phyloP scores from a whole-genome alignment of 208 protist genomes.

The Vickermania spadyakhi region DNA sequence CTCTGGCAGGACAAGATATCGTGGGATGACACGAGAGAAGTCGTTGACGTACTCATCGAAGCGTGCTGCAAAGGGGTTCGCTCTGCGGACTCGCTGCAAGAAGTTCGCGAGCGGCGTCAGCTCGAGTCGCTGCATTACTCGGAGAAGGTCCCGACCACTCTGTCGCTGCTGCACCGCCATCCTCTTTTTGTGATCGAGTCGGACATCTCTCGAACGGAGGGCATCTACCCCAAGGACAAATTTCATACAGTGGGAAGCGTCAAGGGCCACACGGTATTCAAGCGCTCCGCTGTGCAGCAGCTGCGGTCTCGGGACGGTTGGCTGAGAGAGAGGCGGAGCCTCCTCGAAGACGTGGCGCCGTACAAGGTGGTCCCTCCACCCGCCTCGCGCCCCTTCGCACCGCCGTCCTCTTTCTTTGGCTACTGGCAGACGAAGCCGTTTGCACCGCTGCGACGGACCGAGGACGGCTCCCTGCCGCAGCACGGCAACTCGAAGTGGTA shows the following conservation, averaged over 20 bases:
- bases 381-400: conserved; percentile 71
- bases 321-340: conserved; percentile 66
- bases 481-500: conserved; percentile 84
- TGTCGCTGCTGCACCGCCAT: conserved; percentile 60
- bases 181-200: conserved; percentile 83
- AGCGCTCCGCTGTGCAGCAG: conserved; percentile 71
- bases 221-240: conserved; percentile 71
- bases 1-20: conserved; percentile 59
- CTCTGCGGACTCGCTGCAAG: conserved; percentile 11
- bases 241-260: conserved; percentile 73
- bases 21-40: conserved; percentile 78
- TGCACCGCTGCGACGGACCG: conserved; percentile 47
- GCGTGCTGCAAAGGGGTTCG: conserved; percentile 6
- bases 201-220: conserved; percentile 66
- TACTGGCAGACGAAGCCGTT: conserved; percentile 84
- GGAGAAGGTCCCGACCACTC: conserved; percentile 73
- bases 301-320: conserved; percentile 82
- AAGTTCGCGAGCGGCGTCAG: conserved; percentile 51
- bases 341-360: conserved; percentile 38
- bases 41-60: conserved; percentile 57
- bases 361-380: conserved; percentile 80
- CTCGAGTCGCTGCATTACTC: conserved; percentile 70
- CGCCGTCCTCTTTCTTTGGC: conserved; percentile 62
- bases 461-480: conserved; percentile 48
- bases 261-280: conserved; percentile 81